Evolutionary conservation across 768 basidiomycete genomes (phyloP), one percentile per base, ranked within the genome.

Genomic region (Termitomyces sp.): DNA sequence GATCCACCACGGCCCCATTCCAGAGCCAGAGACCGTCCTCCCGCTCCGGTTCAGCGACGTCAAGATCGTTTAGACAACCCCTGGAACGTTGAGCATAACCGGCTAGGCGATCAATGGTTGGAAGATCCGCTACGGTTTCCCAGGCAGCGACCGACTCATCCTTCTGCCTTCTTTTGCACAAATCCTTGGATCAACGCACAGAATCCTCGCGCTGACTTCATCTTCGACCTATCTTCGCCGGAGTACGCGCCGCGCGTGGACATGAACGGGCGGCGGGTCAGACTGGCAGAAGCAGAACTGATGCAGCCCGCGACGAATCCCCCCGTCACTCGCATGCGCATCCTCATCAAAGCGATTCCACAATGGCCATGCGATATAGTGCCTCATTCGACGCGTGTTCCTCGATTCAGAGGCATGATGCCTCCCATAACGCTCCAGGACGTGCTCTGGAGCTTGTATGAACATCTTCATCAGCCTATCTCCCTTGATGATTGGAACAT

Each of bases 301-400:
- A 45, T 87, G 15, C 73, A 85, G 67, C 73, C 77, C 6, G 87
- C 87, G 16, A 85, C 85, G 9, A 72, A 81, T 63, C 88, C 88
- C 0, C 70, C 79, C 0, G 67, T 81, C 52, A 77, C 75, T 15
- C 75, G 71, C 45, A 78, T 89, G 63, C 75, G 77, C 13, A 83
- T 90, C 63, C 65, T 76, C 1, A 83, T 81, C 66, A 83, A 88
- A 53, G 62, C 67, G 20, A 73, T 86, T 50, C 81, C 83, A 0
- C 66, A 79, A 27, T 89, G 87, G 86, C 82, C 85, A 12, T 76
- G 88, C 57, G 77, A 81, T 59, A 67, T 89, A 53, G 69, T 75
- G 41, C 77, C 75, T 62, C 70, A 72, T 15, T 60, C 72, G 12
- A 30, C 11, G 65, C 61, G 58, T 67, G 41, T 22, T 20, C 13